Base-by-base conservation (phyloP, 2,329 filamentous ascomycete species). In the Epichloe brachyelytri region DNA sequence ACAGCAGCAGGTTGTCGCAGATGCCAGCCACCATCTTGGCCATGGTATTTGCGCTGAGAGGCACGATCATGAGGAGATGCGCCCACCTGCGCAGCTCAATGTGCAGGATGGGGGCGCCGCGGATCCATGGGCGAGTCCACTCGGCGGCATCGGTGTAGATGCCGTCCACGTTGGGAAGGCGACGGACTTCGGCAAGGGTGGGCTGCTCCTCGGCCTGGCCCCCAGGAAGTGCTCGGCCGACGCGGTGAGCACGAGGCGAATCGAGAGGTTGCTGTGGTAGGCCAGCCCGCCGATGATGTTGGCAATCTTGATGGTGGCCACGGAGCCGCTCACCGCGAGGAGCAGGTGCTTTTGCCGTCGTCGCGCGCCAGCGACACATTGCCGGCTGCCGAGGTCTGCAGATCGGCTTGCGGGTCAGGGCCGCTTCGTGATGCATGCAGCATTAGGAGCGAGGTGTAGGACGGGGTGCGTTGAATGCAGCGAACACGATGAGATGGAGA, bases 231-330 rank as follows among this genome's bases (percentile, higher is more conserved):
- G 75, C 22, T 76, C 69, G 0, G 91, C 86, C 1, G 83, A 81
- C 34, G 77, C 68, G 3, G 89, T 95, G 53, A 97, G 75, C 53
- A 97, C 71, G 49, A 97, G 71, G n/a, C 89, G 85, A 64, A 97
- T 88, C 10, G 87, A 88, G 51, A 96, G 72, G 46, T 69, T 76
- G 62, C 56, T 63, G 60, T 58, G 74, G 43, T 63, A 58, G 15
- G 68, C 73, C 4, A 90, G 75, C 2, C 80, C 74, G 17, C 68
- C 61, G 53, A 85, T 72, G 57, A 90, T 87, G 39, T 77, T 71
- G 2, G 81, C 81, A 3, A 88, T 71, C 63, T 96, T 96, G 62
- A 95, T 95, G 6, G 86, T 88, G 14, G 90, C 90, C n/a, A 95
- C 88, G 1, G 85, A 74, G 30, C 72, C 70, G 6, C 62, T 64